Conservation (phyloP, 139 green algal genomes). For the Chlorella vulgaris region DNA sequence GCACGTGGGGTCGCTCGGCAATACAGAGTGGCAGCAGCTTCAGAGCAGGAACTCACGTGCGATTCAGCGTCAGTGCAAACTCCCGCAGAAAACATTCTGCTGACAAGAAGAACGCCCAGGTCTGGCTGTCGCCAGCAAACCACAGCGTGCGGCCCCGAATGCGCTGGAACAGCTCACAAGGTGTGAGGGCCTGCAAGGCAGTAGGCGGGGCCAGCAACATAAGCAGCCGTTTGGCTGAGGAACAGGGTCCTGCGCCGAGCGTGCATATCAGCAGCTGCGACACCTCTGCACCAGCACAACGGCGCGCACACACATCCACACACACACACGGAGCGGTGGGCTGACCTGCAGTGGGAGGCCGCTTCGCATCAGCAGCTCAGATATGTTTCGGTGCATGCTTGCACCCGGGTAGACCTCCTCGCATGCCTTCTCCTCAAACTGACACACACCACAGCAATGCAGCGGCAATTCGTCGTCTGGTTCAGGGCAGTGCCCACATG, state of each 20-base stretch:
- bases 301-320: too few relatives aligned
- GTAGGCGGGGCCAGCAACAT: too few relatives aligned
- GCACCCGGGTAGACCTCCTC: not conserved
- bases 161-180: conserved; percentile 47
- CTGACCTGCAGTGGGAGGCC: not conserved
- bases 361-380: not conserved
- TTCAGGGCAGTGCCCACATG: not conserved
- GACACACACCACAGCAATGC: conserved; percentile 24
- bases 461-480: not conserved
- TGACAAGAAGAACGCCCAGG: conserved; percentile 28
- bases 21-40: too few relatives aligned
- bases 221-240: too few relatives aligned
- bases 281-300: not conserved
- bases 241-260: too few relatives aligned
- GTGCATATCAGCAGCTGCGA: too few relatives aligned
- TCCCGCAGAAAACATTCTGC: conserved; percentile 35
- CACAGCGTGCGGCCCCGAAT: conserved; percentile 46
- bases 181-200: conserved; percentile 19
- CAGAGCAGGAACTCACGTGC: conserved; percentile 3
- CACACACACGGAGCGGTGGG: too few relatives aligned
- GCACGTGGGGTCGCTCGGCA: too few relatives aligned
- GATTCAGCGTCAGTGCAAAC: not conserved
- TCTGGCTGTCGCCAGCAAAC: conserved; percentile 46
- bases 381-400: not conserved
- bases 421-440: conserved; percentile 10